Conservation (phyloP, 345 rosid species). For the Citrus glauca region DNA sequence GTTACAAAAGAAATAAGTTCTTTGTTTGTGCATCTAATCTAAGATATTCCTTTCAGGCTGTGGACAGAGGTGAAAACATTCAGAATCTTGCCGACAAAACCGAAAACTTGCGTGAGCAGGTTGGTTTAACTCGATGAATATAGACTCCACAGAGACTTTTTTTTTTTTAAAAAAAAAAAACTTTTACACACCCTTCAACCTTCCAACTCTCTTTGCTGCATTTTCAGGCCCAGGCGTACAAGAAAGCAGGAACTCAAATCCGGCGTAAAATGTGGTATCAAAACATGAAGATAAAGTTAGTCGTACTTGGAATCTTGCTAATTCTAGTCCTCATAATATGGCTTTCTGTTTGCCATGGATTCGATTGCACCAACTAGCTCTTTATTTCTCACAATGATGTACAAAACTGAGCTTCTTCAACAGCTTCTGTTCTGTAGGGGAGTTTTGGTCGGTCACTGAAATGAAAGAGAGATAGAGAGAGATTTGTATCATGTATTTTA, state of each 20-base stretch:
- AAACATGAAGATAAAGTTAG: slow-evolving; percentile 94
- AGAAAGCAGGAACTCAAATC: slow-evolving; percentile 65
- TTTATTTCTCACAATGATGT: not conserved
- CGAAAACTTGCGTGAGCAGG: slow-evolving; percentile 77
- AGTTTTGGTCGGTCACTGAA: not conserved
- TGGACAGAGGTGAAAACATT: slow-evolving; percentile 83
- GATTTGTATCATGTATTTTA: not conserved
- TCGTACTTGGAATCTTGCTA: slow-evolving; percentile 72
- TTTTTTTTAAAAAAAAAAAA: not conserved
- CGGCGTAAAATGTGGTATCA: slow-evolving; percentile 91
- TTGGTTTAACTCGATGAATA: slow-evolving; percentile 7
- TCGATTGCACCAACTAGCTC: slow-evolving; percentile 62
- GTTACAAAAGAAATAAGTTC: not conserved
- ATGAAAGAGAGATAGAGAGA: not conserved
- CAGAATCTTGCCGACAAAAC: slow-evolving; percentile 68
- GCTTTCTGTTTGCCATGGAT: slow-evolving; percentile 86
- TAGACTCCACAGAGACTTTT: not conserved
- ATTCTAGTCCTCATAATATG: slow-evolving; percentile 74
- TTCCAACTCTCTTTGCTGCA: not conserved
- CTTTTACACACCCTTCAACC: not conserved
- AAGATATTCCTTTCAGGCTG: slow-evolving; percentile 42
- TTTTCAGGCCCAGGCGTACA: slow-evolving; percentile 70
- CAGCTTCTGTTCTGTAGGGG: not conserved
- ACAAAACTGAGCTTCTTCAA: not conserved
- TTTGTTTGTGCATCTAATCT: slow-evolving; percentile 4